Evolutionary conservation across 306 rosid genomes (phyloP).

Genomic region (Macrotyloma uniflorum): DNA sequence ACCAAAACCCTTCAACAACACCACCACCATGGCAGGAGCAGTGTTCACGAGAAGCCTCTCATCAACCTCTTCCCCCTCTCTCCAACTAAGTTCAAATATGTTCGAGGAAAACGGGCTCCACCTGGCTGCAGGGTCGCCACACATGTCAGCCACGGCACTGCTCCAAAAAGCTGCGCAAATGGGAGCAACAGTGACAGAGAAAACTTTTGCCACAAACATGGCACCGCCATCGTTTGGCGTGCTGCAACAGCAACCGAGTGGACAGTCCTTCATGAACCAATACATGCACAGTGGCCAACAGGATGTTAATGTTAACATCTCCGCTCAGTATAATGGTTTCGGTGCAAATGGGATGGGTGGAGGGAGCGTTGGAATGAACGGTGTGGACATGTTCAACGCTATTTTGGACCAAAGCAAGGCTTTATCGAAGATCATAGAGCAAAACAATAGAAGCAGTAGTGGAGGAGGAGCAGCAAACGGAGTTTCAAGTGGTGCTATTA

Average conservation of each 20-base stretch:
- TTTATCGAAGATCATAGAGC: slow-evolving; percentile 57
- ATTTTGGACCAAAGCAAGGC: slow-evolving; percentile 59
- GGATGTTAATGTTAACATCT: slow-evolving; percentile 1
- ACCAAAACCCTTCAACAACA: slow-evolving; percentile 41
- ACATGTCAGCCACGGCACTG: slow-evolving; percentile 82
- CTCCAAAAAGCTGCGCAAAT: slow-evolving; percentile 86
- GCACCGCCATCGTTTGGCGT: slow-evolving; percentile 57
- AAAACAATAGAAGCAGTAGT: slow-evolving; percentile 32
- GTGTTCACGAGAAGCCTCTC: slow-evolving; percentile 37
- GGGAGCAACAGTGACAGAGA: slow-evolving; percentile 57
- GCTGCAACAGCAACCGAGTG: slow-evolving; percentile 36
- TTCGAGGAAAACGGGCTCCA: slow-evolving; percentile 47
- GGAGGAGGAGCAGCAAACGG: slow-evolving; percentile 37
- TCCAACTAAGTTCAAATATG: slow-evolving; percentile 42
- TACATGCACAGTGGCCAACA: slow-evolving; percentile 44
- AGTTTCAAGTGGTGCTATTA: slow-evolving; percentile 32
- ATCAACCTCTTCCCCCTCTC: slow-evolving; percentile 41
- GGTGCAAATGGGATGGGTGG: slow-evolving; percentile 20
- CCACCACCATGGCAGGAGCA: slow-evolving; percentile 15
- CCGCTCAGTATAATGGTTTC: slow-evolving; percentile 36
- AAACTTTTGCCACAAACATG: slow-evolving; percentile 47
- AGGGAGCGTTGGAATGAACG: slow-evolving; percentile 36
- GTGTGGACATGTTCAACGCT: slow-evolving; percentile 59
- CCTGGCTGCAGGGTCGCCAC: slow-evolving; percentile 35
- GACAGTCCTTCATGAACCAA: slow-evolving; percentile 45